These are phyloP conservation scores for Nakazawaea ernobii DNA, from an alignment of 805 yeast genomes.

Conservation along the genomic window DNA sequence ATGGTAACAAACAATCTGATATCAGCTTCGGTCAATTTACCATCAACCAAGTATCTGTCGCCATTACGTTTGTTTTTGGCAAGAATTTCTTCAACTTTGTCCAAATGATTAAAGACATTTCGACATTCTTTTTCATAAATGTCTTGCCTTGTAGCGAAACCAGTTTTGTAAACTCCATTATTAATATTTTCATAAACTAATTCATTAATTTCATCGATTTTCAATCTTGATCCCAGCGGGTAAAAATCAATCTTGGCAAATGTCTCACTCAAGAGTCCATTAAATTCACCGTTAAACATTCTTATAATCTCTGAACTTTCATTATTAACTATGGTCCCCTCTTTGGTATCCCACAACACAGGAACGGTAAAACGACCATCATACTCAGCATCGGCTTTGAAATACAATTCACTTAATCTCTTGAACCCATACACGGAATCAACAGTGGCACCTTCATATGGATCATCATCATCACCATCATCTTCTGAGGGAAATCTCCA, in stretches of 20 bases:
- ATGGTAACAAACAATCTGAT: conserved; percentile 82
- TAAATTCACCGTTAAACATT: conserved; percentile 72
- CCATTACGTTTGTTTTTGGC: conserved; percentile 32
- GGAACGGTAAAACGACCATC: conserved; percentile 89
- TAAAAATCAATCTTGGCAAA: conserved; percentile 51
- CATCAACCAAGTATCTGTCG: conserved; percentile 48
- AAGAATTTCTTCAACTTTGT: conserved; percentile 61
- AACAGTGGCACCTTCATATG: conserved; percentile 40
- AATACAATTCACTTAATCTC: conserved; percentile 67
- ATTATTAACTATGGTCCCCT: conserved; percentile 79
- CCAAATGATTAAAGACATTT: conserved; percentile 60
- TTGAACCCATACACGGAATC: conserved; percentile 57
- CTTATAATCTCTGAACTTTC: conserved; percentile 89
- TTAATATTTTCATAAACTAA: conserved; percentile 85
- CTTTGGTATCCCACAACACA: conserved; percentile 84
- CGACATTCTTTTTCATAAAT: conserved; percentile 68
- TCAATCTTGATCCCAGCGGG: conserved; percentile 45
- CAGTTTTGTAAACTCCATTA: conserved; percentile 91
- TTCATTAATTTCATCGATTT: conserved; percentile 72
- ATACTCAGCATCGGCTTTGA: conserved; percentile 69
- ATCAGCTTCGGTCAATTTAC: conserved; percentile 82
- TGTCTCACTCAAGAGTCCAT: conserved; percentile 43
- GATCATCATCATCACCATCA: conserved; percentile 22
- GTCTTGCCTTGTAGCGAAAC: conserved; percentile 81
- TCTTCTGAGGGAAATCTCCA: conserved; percentile 71